phyloP scores from a whole-genome alignment of 2,329 filamentous ascomycete genomes.

The Alternaria ethzedia region DNA sequence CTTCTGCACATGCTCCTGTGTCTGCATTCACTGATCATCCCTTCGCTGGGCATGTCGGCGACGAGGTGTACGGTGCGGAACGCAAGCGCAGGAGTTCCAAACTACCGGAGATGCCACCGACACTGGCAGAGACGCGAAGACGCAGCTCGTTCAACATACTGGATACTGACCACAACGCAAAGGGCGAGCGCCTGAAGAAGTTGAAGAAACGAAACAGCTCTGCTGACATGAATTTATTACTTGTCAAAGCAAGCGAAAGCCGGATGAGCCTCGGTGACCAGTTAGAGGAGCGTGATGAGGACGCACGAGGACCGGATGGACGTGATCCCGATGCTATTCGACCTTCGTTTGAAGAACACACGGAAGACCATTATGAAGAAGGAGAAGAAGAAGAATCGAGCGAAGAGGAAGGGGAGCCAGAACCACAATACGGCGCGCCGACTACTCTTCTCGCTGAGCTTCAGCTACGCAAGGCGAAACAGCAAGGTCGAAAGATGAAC shows the following conservation, averaged over 20 bases:
- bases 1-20: constrained; percentile 85
- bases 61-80: constrained; percentile 72
- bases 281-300: constrained; percentile 36
- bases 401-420: constrained; percentile 48
- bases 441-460: constrained; percentile 93
- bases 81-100: constrained; percentile 51
- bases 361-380: constrained; percentile 37
- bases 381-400: constrained; percentile 52
- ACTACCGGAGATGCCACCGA: constrained; percentile 29
- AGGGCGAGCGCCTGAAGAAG: constrained; percentile 47
- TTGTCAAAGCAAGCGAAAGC: constrained; percentile 40
- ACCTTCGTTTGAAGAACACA: constrained; percentile 19
- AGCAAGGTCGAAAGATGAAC: constrained; percentile 78
- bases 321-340: constrained; percentile 23
- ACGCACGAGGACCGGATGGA: constrained; percentile 36
- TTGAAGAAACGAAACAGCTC: constrained; percentile 51
- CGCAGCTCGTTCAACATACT: constrained; percentile 48
- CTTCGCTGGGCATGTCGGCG: constrained; percentile 76
- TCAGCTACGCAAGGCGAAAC: constrained; percentile 86
- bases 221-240: constrained; percentile 44
- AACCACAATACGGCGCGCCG: constrained; percentile 71
- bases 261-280: constrained; percentile 47
- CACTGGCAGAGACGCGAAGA: constrained; percentile 40
- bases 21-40: constrained; percentile 90
- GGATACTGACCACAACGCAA: constrained; percentile 47